Evolutionary conservation across 768 basidiomycete species (phyloP), one percentile per base, ranked within the genome.

Genomic region (Antrodiella citrinella): DNA sequence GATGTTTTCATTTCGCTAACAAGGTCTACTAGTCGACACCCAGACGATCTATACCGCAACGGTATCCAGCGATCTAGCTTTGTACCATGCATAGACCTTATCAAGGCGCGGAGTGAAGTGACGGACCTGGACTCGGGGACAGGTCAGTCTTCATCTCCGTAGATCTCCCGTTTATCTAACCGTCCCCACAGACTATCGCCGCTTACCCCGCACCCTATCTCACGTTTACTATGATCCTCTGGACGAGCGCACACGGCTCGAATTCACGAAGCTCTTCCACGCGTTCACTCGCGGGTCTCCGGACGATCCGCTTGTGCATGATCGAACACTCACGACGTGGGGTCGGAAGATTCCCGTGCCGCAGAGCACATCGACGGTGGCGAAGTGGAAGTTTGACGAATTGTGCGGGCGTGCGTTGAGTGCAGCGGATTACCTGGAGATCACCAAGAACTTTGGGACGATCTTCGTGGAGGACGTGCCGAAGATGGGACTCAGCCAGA

Each of bases 1-100:
- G 15, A 7, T 15, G 7, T 35, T 35, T 2, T 22, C 40, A 22
- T 50, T 15, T 39, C n/a, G 24, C 10, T 12, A 9, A 21, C 39
- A 4, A 30, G 39, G 7, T 42, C 2, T 1, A 21, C 15, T 57
- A 99, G 95, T 69, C 96, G 96, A 52, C 92, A 96, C 63, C 96
- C 96, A 2, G 87, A 97, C 59, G 91, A 97, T 24, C 74, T 99
- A 1, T 99, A 99, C 74, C 94, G 95, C 78, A 98, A 98, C 56
- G 96, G 96, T 0, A 96, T 99, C 40, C 96, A 99, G 64, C 80
- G 96, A 2, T 79, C 86, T 3, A 94, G 91, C 60, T 99, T 99
- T 69, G 62, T 97, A 43, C 96, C 96, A 9, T 85, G 92, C 22
- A 98, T 99, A 52, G 89, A 97, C 44, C 76, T 98, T 23, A 78